Conservation (phyloP, 805 yeast species). For the Kluyveromyces nonfermentans region DNA sequence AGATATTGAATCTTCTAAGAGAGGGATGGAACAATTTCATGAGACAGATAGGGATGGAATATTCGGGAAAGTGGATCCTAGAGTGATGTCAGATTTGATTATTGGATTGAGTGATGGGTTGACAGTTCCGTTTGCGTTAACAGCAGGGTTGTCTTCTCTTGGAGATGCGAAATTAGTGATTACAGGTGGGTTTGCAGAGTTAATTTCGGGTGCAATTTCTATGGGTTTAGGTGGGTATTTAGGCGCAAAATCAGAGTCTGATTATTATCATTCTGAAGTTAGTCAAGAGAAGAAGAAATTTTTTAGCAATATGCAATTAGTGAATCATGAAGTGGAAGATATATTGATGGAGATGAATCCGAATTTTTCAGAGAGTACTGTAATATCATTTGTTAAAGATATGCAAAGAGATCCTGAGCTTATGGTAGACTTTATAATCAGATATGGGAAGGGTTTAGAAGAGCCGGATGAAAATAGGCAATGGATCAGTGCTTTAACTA, state of each 20-base stretch:
- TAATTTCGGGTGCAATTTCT: conserved; percentile 92
- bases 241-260: conserved; percentile 86
- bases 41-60: conserved; percentile 20
- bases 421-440: conserved; percentile 78
- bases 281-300: conserved; percentile 59
- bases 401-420: conserved; percentile 67
- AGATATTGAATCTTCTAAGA: conserved; percentile 4
- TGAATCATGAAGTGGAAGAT: conserved; percentile 74
- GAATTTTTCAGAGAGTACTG: conserved; percentile 55
- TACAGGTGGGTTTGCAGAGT: conserved; percentile 97
- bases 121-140: conserved; percentile 97
- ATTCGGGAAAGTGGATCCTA: conserved; percentile 62
- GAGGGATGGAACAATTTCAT: conserved; percentile 6
- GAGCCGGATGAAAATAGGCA: conserved; percentile 93
- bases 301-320: conserved; percentile 51
- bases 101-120: conserved; percentile 93
- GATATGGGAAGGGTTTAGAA: conserved; percentile 86
- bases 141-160: conserved; percentile 87
- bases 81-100: conserved; percentile 87
- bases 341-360: conserved; percentile 61
- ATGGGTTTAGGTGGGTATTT: conserved; percentile 97
- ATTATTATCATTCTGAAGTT: conserved; percentile 64
- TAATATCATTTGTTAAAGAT: conserved; percentile 64
- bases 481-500: conserved; percentile 77
- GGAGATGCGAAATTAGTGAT: conserved; percentile 87